Evolutionary conservation across 2,329 filamentous ascomycete genomes (phyloP), one percentile per base, ranked within the genome.

Genomic region (Paracoccidioides brasiliensis): DNA sequence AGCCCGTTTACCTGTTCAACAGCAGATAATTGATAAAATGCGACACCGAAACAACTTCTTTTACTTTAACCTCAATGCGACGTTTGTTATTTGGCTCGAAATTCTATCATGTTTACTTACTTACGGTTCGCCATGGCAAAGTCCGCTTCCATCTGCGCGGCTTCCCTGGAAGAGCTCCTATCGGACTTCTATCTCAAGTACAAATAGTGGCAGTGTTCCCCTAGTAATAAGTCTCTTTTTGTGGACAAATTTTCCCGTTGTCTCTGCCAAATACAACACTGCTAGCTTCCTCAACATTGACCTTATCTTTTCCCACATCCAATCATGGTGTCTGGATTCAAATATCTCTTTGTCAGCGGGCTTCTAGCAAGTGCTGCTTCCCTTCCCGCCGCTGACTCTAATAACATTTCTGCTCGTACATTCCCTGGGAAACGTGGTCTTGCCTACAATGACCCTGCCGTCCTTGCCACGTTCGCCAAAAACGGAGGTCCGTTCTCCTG

Each of bases 381-480:
- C 44, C 70, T 61, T 44, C 71, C 71, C 52, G 57, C 62, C 38
- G 37, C 15, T 2, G 35, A 30, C 10, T 41, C 7, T 37, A 8
- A 52, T 22, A n/a, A 15, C 12, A 52, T n/a, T 32, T 35, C 22
- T 52, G 1, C 38, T 7, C 28, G 7, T 3, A 45, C 51, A 12
- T 50, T 60, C n/a, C 12, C 53, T 45, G 50, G 38, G 30, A 70
- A 71, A 60, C 64, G 64, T 30, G 69, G 69, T 51, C 61, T 70
- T 42, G 69, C 68, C 55, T 76, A 75, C 69, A 76, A 74, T 59
- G 63, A 70, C 41, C 62, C 65, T 41, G 58, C 61, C 28, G 60
- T 67, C 40, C 64, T 71, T 9, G n/a, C 60, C 32, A 53, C 67
- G 12, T 70, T 76, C 53, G 52, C 61, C 53, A 12, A 9, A 7